These are phyloP conservation scores for Phytomonas francai DNA, from an alignment of 208 protist species.

Conservation along the genomic window DNA sequence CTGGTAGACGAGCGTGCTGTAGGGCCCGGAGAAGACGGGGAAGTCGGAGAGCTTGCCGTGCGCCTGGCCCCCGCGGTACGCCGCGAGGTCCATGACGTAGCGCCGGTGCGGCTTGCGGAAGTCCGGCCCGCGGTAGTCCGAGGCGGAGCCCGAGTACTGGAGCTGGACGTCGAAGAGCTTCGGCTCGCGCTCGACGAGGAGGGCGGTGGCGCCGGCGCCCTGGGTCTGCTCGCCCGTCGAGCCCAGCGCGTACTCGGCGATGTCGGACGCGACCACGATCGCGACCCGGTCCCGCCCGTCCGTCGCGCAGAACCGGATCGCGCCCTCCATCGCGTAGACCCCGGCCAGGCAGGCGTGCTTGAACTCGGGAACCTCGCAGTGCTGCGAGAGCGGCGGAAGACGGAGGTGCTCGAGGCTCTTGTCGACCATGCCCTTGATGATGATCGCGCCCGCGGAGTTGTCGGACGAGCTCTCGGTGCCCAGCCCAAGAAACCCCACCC, in stretches of 20 bases:
- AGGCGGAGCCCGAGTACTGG: conserved; percentile 60
- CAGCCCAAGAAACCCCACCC: conserved; percentile 83
- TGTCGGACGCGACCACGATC: conserved; percentile 85
- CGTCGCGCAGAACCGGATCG: conserved; percentile 48
- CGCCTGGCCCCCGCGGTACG: conserved; percentile 53
- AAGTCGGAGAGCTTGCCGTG: conserved; percentile 86
- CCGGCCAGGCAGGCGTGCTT: conserved; percentile 90
- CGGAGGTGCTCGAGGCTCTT: conserved; percentile 64
- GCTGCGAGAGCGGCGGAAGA: conserved; percentile 59
- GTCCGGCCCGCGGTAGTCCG: conserved; percentile 86
- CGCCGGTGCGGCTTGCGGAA: conserved; percentile 86
- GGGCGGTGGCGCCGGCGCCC: conserved; percentile 76
- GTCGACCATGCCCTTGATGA: conserved; percentile 88
- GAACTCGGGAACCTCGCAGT: conserved; percentile 90
- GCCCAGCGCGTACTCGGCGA: conserved; percentile 85
- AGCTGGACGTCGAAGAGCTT: conserved; percentile 75
- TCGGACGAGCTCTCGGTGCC: conserved; percentile 86
- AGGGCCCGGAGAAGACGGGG: conserved; percentile 86
- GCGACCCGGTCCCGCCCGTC: conserved; percentile 68
- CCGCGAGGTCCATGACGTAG: conserved; percentile 78
- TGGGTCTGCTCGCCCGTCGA: conserved; percentile 88
- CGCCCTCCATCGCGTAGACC: conserved; percentile 85
- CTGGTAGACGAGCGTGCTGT: conserved; percentile 87
- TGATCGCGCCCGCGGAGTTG: conserved; percentile 87
- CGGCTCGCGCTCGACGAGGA: conserved; percentile 72